Evolutionary conservation across 108 stramenopile species (phyloP), one percentile per base, ranked within the genome.

Genomic region (Cylindrotheca closterium): DNA sequence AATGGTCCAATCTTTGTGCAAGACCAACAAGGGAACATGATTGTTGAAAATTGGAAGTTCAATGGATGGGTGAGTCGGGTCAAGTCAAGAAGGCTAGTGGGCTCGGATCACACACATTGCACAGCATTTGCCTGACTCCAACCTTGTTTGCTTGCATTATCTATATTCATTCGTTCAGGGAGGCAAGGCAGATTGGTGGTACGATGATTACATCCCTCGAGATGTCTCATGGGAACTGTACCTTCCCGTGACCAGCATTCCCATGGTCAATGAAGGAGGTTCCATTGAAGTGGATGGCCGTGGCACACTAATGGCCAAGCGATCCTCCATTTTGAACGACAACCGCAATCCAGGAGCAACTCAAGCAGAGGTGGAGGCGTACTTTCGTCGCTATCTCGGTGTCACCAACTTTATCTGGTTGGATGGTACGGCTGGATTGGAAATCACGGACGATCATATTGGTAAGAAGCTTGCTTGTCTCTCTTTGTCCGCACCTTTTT

Each of bases 401-500:
- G 76, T 73, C 7, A 73, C 72, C 28, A 73, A 78, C 67, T 78
- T 78, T 47, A 73, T 78, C 26, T 78, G 77, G 77, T 46, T 78
- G 4, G 60, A 78, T 30, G 77, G 77, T 15, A 28, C 22, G 1
- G 58, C 57, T 42, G 70, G 70, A 19, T 30, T 47, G 30, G 76
- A 77, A 48, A 67, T 71, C 23, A 77, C 76, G 2, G 78, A 79
- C 34, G 78, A 79, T 58, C 78, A 79, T 31, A 79, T 79, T 46
- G 78, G n/a, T n/a, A n/a, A n/a, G n/a, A n/a, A n/a, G n/a, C n/a
- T n/a, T n/a, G n/a, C n/a, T n/a, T n/a, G n/a, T n/a, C n/a, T n/a
- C n/a, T n/a, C n/a, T n/a, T n/a, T n/a, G n/a, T n/a, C n/a, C n/a
- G n/a, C n/a, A n/a, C n/a, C n/a, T n/a, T n/a, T n/a, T n/a, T n/a